Evolutionary conservation across 2,329 filamentous ascomycete genomes (phyloP), one percentile per base, ranked within the genome.

Genomic region (Cladophialophora chaetospira): DNA sequence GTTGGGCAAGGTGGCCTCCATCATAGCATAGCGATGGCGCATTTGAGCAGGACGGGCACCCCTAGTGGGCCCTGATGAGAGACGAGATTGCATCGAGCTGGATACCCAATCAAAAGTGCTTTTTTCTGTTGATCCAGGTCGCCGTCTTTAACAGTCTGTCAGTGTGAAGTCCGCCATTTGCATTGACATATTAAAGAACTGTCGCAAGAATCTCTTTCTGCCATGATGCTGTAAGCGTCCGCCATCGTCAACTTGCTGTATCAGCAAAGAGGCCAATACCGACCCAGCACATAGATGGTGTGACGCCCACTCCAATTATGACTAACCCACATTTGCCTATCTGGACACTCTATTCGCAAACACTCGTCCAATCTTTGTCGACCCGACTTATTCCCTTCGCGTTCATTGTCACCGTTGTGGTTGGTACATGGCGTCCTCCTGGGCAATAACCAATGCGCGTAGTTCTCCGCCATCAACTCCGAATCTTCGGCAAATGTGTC

Each of bases 21-120:
- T 29, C 28, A 31, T 40, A 33, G 55, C 55, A 58, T 58, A 58
- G 55, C 55, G 55, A 53, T 31, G 55, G 55, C 55, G 55, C 35
- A 53, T 43, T 19, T 29, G 25, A 51, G 48, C 36, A 29, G 15
- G 48, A 29, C 38, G 11, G 42, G 25, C 11, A 8, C 31, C 17
- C 19, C 26, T 28, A 23, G 11, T 28, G 11, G 50, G 50, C 50
- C 38, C 42, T 26, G 35, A 51, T 40, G 35, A n/a, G 36, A 29
- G 21, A 51, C 19, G 36, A 42, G 26, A 51, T 29, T 42, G n/a
- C 9, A 10, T 29, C 11, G 38, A 28, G 36, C 25, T 9, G 48
- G 48, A 51, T 51, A 51, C 48, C 48, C 48, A 23, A 51, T 51
- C 36, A 51, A 50, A 51, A 51, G 48, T 51, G 25, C 35, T 19